Evolutionary conservation across 2,329 filamentous ascomycete genomes (phyloP).

Genomic region (Chrysoporthe austroafricana): DNA sequence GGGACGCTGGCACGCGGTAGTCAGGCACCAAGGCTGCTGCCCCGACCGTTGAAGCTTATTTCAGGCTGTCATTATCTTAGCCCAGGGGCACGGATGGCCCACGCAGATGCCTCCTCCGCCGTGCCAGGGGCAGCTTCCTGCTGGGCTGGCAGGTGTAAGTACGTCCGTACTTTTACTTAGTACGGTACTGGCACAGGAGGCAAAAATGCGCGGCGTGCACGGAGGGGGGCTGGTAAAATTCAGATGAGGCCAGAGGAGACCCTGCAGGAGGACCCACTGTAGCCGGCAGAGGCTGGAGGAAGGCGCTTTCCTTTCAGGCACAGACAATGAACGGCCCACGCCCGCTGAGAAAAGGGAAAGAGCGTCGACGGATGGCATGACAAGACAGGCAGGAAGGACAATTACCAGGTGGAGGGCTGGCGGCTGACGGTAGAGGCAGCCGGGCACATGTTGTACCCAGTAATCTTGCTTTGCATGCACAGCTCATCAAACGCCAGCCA

Average conservation of each 20-base stretch:
- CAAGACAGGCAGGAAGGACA: background rate
- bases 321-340: background rate
- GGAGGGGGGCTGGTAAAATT: background rate
- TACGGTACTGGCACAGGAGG: background rate
- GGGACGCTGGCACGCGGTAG: background rate
- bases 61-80: background rate
- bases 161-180: no score
- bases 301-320: background rate
- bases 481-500: conserved; percentile 3
- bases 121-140: no score
- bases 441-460: background rate
- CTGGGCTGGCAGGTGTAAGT: no score
- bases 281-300: background rate
- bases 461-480: background rate
- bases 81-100: background rate
- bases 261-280: conserved; percentile 1
- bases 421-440: background rate
- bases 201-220: background rate
- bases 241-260: background rate
- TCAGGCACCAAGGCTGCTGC: background rate
- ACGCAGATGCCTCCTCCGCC: background rate
- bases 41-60: background rate
- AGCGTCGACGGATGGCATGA: background rate
- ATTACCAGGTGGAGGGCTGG: background rate
- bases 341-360: background rate